Conservation (phyloP, 1,284 basidiomycete genomes). For the Mrakiaceae sp. region DNA sequence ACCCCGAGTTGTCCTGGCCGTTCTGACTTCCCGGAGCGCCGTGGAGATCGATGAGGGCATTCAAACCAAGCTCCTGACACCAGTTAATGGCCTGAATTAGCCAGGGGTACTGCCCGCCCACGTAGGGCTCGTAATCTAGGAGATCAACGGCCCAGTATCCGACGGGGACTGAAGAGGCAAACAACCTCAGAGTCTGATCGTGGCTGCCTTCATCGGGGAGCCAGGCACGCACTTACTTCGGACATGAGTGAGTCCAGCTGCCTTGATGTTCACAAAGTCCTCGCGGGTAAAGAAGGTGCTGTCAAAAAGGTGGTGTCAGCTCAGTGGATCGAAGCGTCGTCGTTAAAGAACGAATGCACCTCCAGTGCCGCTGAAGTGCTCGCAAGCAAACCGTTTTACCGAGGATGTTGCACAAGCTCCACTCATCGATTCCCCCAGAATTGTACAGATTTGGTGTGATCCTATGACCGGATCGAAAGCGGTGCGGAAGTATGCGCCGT, state of each 20-base stretch:
- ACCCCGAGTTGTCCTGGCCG: slow-evolving; percentile 14
- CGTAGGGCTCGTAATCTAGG: slow-evolving; percentile 24
- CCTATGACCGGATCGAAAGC: no score
- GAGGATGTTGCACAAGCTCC: no score
- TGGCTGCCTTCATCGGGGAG: no score
- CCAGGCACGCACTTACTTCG: slow-evolving; percentile 11
- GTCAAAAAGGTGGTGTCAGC: background rate
- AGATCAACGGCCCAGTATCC: slow-evolving; percentile 28
- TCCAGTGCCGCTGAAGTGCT: no score
- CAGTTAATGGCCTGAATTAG: slow-evolving; percentile 8
- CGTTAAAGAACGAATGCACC: no score
- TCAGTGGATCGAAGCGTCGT: no score
- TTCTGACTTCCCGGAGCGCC: slow-evolving; percentile 12
- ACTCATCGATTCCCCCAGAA: no score
- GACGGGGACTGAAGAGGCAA: slow-evolving; percentile 18
- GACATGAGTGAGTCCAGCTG: slow-evolving; percentile 24
- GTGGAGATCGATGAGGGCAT: slow-evolving; percentile 11
- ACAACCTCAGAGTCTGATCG: no score
- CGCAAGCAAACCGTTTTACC: no score
- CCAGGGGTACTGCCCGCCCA: slow-evolving; percentile 24
- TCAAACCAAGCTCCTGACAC: slow-evolving; percentile 3
- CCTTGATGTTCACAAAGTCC: slow-evolving; percentile 25
- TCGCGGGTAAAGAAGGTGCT: slow-evolving; percentile 28
- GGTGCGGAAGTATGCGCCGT: no score
- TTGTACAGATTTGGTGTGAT: no score